Evolutionary conservation across 768 basidiomycete species (phyloP).

Genomic region (Amanita jacksonii): DNA sequence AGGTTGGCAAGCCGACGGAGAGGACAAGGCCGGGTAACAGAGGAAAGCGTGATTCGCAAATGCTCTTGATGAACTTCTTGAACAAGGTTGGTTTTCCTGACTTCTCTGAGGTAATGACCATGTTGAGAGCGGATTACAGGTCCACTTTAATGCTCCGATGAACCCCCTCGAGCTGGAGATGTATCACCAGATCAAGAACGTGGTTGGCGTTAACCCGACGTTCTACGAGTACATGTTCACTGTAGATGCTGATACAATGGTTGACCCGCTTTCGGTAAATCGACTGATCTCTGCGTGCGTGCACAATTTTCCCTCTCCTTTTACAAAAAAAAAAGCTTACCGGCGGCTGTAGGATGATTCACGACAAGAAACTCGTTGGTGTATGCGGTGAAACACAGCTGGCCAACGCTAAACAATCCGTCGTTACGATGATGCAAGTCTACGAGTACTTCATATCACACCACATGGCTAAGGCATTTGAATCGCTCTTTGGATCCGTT

Average conservation of each 20-base stretch:
- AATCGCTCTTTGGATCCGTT: conserved; percentile 92
- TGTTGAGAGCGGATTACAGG: conserved; percentile 34
- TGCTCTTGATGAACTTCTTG: conserved; percentile 93
- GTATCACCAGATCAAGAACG: conserved; percentile 99
- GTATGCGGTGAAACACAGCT: conserved; percentile 94
- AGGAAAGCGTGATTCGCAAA: conserved; percentile 97
- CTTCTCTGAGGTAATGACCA: background rate
- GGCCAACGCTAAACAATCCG: conserved; percentile 88
- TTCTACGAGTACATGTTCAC: conserved; percentile 97
- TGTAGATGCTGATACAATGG: conserved; percentile 92
- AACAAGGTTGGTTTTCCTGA: conserved; percentile 59
- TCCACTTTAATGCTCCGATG: conserved; percentile 96
- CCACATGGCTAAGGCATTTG: conserved; percentile 98
- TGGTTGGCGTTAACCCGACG: conserved; percentile 96
- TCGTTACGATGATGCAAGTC: conserved; percentile 98
- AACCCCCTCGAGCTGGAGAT: conserved; percentile 95
- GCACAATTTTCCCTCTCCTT: background rate
- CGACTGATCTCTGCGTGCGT: conserved; percentile 89
- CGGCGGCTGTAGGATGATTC: conserved; percentile 69
- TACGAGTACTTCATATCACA: conserved; percentile 99
- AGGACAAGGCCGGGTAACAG: conserved; percentile 90
- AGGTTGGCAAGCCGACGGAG: conserved; percentile 93
- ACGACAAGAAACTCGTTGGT: conserved; percentile 89
- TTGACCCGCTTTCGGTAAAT: conserved; percentile 80
- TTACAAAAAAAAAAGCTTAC: conserved; percentile 2